These are phyloP conservation scores for Speleostelium caveatum DNA, from an alignment of 78 protist species.

Conservation along the genomic window DNA sequence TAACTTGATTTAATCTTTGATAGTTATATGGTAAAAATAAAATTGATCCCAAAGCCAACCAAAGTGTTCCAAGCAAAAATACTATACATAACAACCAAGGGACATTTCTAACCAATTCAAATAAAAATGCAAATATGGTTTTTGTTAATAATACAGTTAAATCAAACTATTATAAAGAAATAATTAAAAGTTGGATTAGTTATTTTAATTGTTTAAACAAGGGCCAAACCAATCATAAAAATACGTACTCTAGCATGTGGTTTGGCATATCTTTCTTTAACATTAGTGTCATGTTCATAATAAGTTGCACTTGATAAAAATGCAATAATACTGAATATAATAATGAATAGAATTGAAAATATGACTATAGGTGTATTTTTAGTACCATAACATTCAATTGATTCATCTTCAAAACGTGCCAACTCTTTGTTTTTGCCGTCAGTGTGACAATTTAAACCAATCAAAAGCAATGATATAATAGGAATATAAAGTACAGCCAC, in stretches of 20 bases:
- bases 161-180: constrained; percentile 36
- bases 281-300: constrained; percentile 54
- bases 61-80: constrained; percentile 25
- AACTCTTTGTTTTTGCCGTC: neutral
- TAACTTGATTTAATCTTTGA: constrained; percentile 65
- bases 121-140: constrained; percentile 48
- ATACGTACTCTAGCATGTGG: constrained; percentile 74
- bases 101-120: neutral
- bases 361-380: constrained; percentile 18
- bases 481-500: constrained; percentile 60
- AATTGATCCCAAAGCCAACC: constrained; percentile 47
- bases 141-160: constrained; percentile 33
- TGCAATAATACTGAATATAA: constrained; percentile 29
- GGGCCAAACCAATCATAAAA: neutral
- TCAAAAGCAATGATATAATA: constrained; percentile 30
- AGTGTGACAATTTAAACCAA: constrained; percentile 20
- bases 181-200: neutral
- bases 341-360: constrained; percentile 22
- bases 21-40: constrained; percentile 47
- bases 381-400: constrained; percentile 24
- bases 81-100: constrained; percentile 42
- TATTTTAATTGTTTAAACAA: too few relatives aligned
- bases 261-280: constrained; percentile 35
- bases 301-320: constrained; percentile 30
- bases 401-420: constrained; percentile 5